phyloP scores from a whole-genome alignment of 805 yeast species.

The Debaryomyces castellii region DNA sequence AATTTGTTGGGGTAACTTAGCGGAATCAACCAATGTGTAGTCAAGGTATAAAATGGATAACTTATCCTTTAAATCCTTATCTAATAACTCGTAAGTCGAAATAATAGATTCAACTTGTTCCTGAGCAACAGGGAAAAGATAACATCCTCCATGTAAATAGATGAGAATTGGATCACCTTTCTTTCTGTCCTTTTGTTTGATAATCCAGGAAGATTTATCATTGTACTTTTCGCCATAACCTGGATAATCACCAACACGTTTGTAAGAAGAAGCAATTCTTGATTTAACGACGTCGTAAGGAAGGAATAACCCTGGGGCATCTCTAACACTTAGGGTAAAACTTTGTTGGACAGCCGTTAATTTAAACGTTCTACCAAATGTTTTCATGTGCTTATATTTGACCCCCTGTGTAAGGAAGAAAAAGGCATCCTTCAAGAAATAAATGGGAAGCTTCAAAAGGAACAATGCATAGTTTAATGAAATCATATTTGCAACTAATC shows the following conservation, averaged over 20 bases:
- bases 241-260: not conserved
- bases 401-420: not conserved
- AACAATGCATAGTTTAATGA: not conserved
- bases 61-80: conserved; percentile 13
- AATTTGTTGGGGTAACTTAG: conserved; percentile 34
- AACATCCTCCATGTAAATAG: conserved; percentile 37
- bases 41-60: conserved; percentile 30
- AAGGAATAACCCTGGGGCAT: not conserved
- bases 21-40: conserved; percentile 30
- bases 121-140: not conserved
- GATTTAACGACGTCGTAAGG: not conserved
- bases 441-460: not conserved
- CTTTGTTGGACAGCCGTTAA: not conserved
- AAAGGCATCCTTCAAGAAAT: not conserved
- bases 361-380: not conserved
- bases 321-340: not conserved
- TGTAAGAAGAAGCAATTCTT: not conserved
- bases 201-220: conserved; percentile 26
- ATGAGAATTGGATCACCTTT: conserved; percentile 30
- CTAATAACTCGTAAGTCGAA: conserved; percentile 27
- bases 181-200: conserved; percentile 23
- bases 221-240: conserved; percentile 1
- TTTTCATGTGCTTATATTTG: not conserved
- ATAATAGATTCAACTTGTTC: conserved; percentile 29
- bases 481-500: not conserved